Evolutionary conservation across 2,329 filamentous ascomycete species (phyloP).

Genomic region (Dactylellina cionopaga): DNA sequence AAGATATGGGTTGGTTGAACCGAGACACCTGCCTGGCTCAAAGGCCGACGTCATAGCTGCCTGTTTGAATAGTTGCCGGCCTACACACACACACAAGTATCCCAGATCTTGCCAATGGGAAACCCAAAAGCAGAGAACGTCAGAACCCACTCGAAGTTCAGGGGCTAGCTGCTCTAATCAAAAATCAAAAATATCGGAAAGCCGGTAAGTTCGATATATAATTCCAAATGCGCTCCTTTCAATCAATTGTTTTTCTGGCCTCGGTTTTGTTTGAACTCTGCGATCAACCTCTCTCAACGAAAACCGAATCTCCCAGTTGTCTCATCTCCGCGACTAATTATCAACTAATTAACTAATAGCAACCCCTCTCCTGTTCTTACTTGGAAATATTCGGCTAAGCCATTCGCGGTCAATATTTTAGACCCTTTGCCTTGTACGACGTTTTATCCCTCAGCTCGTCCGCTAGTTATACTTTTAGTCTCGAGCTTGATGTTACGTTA

Average conservation of each 20-base stretch:
- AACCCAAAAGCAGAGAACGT: constrained; percentile 3
- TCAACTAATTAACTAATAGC: too few relatives aligned
- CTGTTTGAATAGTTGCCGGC: constrained; percentile 13
- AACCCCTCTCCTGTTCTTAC: too few relatives aligned
- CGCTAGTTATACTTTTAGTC: constrained; percentile 7
- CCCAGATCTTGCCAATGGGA: constrained; percentile 17
- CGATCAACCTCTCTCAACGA: neutral
- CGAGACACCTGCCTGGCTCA: constrained; percentile 22
- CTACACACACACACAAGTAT: neutral
- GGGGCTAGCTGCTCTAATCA: constrained; percentile 10
- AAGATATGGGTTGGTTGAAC: neutral
- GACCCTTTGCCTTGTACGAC: constrained; percentile 5
- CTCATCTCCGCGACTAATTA: too few relatives aligned
- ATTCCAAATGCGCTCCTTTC: neutral
- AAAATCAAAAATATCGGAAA: neutral
- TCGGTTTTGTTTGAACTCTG: too few relatives aligned
- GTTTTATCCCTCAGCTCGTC: constrained; percentile 18
- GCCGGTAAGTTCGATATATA: neutral
- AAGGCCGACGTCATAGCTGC: constrained; percentile 49
- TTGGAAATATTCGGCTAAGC: too few relatives aligned
- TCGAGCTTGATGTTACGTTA: constrained; percentile 6
- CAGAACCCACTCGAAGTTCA: constrained; percentile 13
- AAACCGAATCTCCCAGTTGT: neutral
- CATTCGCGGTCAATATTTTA: neutral
- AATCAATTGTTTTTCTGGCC: too few relatives aligned